phyloP scores from a whole-genome alignment of 345 rosid genomes.

The Arabidopsis arenosa region DNA sequence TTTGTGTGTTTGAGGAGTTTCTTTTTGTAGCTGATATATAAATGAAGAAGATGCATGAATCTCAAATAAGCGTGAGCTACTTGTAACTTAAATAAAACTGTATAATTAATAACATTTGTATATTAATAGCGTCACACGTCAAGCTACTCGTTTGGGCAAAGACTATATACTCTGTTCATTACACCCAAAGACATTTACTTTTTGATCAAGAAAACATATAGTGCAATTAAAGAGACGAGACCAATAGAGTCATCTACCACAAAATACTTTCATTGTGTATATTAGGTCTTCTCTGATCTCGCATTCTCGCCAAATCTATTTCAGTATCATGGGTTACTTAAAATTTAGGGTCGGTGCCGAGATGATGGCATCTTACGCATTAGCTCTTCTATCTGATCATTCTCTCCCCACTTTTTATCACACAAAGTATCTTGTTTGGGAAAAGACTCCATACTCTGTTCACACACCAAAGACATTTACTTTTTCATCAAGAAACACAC shows the following conservation, averaged over 20 bases:
- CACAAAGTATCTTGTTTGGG: no score
- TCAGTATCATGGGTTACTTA: no score
- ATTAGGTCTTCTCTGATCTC: no score
- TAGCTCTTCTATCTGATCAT: no score
- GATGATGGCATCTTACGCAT: no score
- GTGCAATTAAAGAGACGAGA: background rate
- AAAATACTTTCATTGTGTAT: background rate
- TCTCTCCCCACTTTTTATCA: no score
- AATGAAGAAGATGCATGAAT: conserved; percentile 34
- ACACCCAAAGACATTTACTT: conserved; percentile 8
- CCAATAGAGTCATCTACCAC: background rate
- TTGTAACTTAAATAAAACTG: conserved; percentile 25
- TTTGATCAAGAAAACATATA: conserved; percentile 13
- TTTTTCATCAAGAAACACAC: conserved; percentile 22
- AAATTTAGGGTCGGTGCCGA: no score
- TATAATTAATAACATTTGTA: conserved; percentile 12
- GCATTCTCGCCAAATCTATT: no score
- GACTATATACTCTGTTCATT: conserved; percentile 30
- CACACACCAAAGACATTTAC: background rate
- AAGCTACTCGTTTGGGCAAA: conserved; percentile 24
- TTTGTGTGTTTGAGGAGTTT: conserved; percentile 24
- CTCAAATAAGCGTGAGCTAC: conserved; percentile 7
- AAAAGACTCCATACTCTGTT: no score
- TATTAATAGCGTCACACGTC: conserved; percentile 36
- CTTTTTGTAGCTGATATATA: conserved; percentile 36